phyloP scores from a whole-genome alignment of 768 basidiomycete species.

The Naematelia encephala region DNA sequence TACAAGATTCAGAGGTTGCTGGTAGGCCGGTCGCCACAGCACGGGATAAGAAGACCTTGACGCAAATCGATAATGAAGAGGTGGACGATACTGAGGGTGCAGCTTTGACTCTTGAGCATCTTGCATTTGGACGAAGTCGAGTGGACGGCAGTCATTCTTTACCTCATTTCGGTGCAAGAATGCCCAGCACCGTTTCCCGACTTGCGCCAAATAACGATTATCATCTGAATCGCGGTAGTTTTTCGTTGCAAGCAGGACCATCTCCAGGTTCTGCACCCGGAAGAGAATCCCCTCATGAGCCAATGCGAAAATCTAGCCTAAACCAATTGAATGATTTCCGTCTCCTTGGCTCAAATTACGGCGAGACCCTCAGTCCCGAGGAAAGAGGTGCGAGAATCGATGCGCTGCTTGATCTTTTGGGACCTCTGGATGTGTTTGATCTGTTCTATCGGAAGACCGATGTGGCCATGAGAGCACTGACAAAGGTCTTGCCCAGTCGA shows the following conservation, averaged over 20 bases:
- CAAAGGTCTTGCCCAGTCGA: constrained; percentile 37
- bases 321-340: not conserved
- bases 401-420: constrained; percentile 39
- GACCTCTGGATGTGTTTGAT: constrained; percentile 44
- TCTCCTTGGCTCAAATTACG: not conserved
- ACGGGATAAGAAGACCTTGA: not conserved
- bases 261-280: not conserved
- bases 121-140: constrained; percentile 46
- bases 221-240: constrained; percentile 16
- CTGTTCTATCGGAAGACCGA: constrained; percentile 46
- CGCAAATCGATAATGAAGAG: not conserved
- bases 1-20: not conserved
- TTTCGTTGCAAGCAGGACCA: not conserved
- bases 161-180: constrained; percentile 34
- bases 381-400: constrained; percentile 33
- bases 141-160: constrained; percentile 32
- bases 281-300: not conserved
- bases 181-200: constrained; percentile 14
- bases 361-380: constrained; percentile 14
- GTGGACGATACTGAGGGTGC: constrained; percentile 49
- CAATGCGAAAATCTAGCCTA: constrained; percentile 11
- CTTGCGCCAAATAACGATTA: constrained; percentile 39
- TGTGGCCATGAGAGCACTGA: constrained; percentile 40
- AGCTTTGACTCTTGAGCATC: constrained; percentile 47
- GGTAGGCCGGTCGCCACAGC: not conserved